Evolutionary conservation across 192 early-diverging fungal species (phyloP), one percentile per base, ranked within the genome.

Genomic region (Phlyctochytrium planicorne): DNA sequence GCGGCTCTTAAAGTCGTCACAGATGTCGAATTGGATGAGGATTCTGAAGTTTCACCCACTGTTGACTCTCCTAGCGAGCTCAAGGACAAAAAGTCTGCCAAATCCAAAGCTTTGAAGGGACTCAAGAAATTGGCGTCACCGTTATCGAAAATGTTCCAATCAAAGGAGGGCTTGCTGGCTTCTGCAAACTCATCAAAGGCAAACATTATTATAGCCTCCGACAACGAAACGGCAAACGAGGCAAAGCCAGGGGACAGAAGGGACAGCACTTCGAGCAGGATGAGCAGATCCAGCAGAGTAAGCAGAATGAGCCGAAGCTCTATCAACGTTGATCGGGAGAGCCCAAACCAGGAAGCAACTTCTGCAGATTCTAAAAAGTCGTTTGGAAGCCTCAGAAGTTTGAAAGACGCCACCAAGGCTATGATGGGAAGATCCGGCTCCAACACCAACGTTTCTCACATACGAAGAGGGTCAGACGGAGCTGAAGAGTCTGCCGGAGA

Each of bases 161-260:
- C 40, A 47, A 47, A 47, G 20, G 40, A 47, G 10, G 20, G 40
- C 40, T 6, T 47, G 10, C 40, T 14, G 6, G 6, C 40, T 47
- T 47, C 40, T 20, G 40, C 10, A 47, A 47, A 47, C 6, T 47
- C 40, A 47, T 47, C 40, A 14, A 47, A 47, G 40, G 40, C 20
- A 47, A 6, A 47, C 40, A 47, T 47, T 47, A 47, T n/a, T n/a
- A n/a, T n/a, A n/a, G n/a, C n/a, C n/a, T n/a, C n/a, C n/a, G n/a
- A n/a, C n/a, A n/a, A n/a, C n/a, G n/a, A n/a, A n/a, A 47, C 40
- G 40, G 40, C 40, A 20, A 47, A 47, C 40, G 40, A 47, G 40
- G 40, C 6, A 47, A 20, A 47, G 6, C 40, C 6, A 6, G 40
- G 20, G 10, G 40, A 47, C 10, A 47, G 40, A 20, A 6, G 40